Evolutionary conservation across 805 yeast species (phyloP), one percentile per base, ranked within the genome.

Genomic region (Yarrowia sp.): DNA sequence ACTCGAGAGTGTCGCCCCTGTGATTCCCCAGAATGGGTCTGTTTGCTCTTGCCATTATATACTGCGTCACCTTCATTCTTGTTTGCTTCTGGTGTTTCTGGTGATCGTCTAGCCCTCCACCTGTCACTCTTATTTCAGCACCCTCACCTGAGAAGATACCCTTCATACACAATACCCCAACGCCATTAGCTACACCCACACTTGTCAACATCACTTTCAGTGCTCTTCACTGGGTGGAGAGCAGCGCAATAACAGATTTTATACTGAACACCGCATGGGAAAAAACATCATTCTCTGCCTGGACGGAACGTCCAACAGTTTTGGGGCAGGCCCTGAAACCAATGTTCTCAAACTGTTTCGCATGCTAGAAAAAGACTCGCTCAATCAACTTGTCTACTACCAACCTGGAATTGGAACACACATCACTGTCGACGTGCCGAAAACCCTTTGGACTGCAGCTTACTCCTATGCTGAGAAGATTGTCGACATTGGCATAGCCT

Each of bases 401-500:
- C 66, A 61, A 14, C 55, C 66, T 10, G 66, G 66, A 2, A 61
- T 61, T 5, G 66, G 66, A 2, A 61, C 66, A 10, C 44, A 61
- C n/a, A 47, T 61, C 24, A 46, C 66, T 20, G 66, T 61, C 20
- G 55, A 47, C 36, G 55, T 44, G 20, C 38, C 66, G 24, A 61
- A 58, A 30, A 61, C 66, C 1, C 14, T 17, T 9, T 38, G 53
- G 53, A 34, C 53, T 9, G 44, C 55, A 13, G 65, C 65, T 1
- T 58, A 58, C 55, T 61, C 66, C 3, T 39, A 47, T 24, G 55
- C 46, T 1, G 66, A 61, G n/a, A 47, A 61, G 9, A 50, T 50
- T n/a, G 44, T 77, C 19, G 88, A 85, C 72, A 75, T 85, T 0
- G 76, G 82, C 73, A 73, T 85, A 66, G 91, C 89, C 0, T 81